These are phyloP conservation scores for Cryptosporidium meleagridis DNA, from an alignment of 169 alveolate genomes.

Conservation along the genomic window DNA sequence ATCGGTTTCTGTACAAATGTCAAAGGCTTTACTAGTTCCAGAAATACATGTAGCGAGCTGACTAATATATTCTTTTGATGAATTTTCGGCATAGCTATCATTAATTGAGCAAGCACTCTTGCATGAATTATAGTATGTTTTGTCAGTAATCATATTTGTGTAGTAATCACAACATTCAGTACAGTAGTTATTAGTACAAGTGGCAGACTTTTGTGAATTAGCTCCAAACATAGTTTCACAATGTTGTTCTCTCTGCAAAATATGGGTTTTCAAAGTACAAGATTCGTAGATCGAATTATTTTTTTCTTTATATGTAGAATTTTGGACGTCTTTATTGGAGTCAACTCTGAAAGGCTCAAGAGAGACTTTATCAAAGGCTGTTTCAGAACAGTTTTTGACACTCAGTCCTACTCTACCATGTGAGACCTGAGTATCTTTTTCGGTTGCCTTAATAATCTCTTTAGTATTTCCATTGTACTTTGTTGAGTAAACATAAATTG, in stretches of 20 bases:
- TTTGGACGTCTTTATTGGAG: constrained; percentile 1
- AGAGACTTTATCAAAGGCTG: constrained; percentile 78
- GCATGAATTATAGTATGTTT: constrained; percentile 49
- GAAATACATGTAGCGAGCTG: constrained; percentile 48
- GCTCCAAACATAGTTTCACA: constrained; percentile 67
- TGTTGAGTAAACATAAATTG: constrained; percentile 55
- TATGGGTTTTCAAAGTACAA: constrained; percentile 42
- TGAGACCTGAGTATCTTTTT: constrained; percentile 5
- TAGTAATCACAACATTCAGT: constrained; percentile 79
- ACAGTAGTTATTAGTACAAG: constrained; percentile 77
- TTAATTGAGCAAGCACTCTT: constrained; percentile 38
- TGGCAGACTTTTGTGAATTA: constrained; percentile 30
- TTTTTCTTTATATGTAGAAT: neutral
- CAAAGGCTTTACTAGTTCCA: constrained; percentile 66
- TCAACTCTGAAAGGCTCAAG: constrained; percentile 69
- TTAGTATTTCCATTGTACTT: neutral
- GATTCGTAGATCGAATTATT: constrained; percentile 31
- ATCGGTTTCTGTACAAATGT: constrained; percentile 58
- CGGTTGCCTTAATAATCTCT: constrained; percentile 1
- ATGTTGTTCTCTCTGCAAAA: constrained; percentile 76
- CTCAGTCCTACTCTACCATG: constrained; percentile 79
- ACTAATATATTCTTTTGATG: constrained; percentile 20
- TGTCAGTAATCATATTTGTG: constrained; percentile 77
- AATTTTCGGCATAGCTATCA: constrained; percentile 22
- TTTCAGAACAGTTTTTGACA: constrained; percentile 78